Conservation (phyloP, 805 yeast species). For the Pichia nanzhaoensis region DNA sequence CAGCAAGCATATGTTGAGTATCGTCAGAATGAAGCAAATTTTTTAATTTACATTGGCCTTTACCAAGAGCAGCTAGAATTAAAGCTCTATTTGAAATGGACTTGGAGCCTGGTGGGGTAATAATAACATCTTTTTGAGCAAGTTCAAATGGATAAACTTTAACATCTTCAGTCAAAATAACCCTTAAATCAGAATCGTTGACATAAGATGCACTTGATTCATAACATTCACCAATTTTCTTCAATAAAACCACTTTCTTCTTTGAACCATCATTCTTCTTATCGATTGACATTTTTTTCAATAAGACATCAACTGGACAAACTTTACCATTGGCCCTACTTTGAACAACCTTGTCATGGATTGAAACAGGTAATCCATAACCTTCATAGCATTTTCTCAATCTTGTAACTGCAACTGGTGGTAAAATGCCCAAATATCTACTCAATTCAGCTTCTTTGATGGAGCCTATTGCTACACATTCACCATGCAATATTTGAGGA, state of each 20-base stretch:
- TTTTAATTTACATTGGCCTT: conserved; percentile 74
- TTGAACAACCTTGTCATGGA: conserved; percentile 65
- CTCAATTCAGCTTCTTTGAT: conserved; percentile 91
- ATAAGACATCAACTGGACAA: conserved; percentile 68
- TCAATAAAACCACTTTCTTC: conserved; percentile 79
- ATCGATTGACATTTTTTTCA: conserved; percentile 88
- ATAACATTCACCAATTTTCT: conserved; percentile 80
- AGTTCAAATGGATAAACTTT: conserved; percentile 53
- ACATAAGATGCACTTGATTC: conserved; percentile 85
- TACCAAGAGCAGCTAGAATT: conserved; percentile 84
- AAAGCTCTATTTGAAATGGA: conserved; percentile 95
- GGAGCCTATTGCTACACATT: conserved; percentile 98
- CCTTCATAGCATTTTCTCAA: conserved; percentile 74
- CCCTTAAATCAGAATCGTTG: conserved; percentile 69
- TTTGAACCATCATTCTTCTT: conserved; percentile 92
- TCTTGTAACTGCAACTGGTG: conserved; percentile 92
- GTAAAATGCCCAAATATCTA: conserved; percentile 80
- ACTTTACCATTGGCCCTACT: conserved; percentile 61
- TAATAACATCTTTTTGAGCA: conserved; percentile 34
- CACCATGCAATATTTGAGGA: conserved; percentile 95
- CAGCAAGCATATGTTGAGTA: conserved; percentile 89
- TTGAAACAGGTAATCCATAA: conserved; percentile 77
- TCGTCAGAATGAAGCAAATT: conserved; percentile 94
- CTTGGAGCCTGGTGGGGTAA: conserved; percentile 93
- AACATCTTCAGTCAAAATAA: conserved; percentile 77